Percentiles rank a stretch among this genome's conserved stretches.
These are phyloP conservation scores for Chytriomyces sp. DNA, from an alignment of 192 early-diverging fungal species.

Conservation along the genomic window DNA sequence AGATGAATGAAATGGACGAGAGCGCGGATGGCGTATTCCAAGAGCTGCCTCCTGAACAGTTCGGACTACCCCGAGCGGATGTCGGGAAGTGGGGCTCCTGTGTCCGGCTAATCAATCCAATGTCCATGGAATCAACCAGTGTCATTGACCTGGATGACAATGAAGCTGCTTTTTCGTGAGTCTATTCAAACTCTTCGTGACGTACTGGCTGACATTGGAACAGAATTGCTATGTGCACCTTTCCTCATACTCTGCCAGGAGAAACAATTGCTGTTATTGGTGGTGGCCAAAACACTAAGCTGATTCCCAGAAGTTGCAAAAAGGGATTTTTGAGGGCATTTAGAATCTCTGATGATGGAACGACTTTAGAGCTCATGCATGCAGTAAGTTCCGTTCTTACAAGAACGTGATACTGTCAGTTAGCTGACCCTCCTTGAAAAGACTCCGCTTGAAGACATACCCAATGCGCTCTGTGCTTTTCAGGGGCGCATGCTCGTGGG, in stretches of 20 bases:
- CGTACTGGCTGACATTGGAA: slow-evolving; percentile 30
- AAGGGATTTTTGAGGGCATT: slow-evolving; percentile 76
- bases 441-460: slow-evolving; percentile 85
- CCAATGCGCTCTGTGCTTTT: slow-evolving; percentile 81
- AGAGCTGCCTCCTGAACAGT: slow-evolving; percentile 71
- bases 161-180: slow-evolving; percentile 77
- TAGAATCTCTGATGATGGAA: slow-evolving; percentile 66
- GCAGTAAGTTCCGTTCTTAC: slow-evolving; percentile 36
- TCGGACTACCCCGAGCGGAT: slow-evolving; percentile 72
- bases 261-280: slow-evolving; percentile 84
- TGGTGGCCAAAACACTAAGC: slow-evolving; percentile 68
- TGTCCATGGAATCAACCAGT: slow-evolving; percentile 68
- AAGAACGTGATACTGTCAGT: background rate
- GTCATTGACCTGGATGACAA: slow-evolving; percentile 78
- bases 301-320: slow-evolving; percentile 70
- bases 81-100: slow-evolving; percentile 85
- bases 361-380: slow-evolving; percentile 76
- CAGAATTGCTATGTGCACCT: slow-evolving; percentile 57
- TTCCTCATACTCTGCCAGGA: slow-evolving; percentile 46
- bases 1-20: slow-evolving; percentile 41
- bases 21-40: slow-evolving; percentile 57
- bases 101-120: slow-evolving; percentile 80
- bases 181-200: background rate
- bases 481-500: slow-evolving; percentile 88
- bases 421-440: slow-evolving; percentile 3